phyloP scores from a whole-genome alignment of 1,284 basidiomycete species.

The Papiliotrema flavescens region DNA sequence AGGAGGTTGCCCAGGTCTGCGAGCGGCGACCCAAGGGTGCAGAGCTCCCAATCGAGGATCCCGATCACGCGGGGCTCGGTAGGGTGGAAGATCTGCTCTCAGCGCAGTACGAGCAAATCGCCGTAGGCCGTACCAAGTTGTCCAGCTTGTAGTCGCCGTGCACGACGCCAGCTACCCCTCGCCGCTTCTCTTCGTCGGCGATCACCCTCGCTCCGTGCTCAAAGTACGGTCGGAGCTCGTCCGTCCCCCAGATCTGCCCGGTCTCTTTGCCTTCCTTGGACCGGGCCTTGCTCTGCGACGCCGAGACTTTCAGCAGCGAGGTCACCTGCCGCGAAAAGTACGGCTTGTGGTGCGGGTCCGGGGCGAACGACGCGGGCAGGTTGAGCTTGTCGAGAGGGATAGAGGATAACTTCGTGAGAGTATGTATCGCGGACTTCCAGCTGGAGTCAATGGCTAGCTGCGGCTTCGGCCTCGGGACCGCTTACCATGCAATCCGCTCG shows the following conservation, averaged over 20 bases:
- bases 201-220: constrained; percentile 60
- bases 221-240: constrained; percentile 68
- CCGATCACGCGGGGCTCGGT: constrained; percentile 89
- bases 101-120: neutral
- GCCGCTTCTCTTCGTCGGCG: constrained; percentile 65
- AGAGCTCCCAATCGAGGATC: constrained; percentile 94
- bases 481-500: constrained; percentile 69
- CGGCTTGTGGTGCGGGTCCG: constrained; percentile 55
- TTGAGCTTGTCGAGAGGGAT: constrained; percentile 67
- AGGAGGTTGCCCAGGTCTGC: constrained; percentile 90
- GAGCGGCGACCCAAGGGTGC: constrained; percentile 82
- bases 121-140: constrained; percentile 58
- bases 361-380: constrained; percentile 68
- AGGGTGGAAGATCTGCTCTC: constrained; percentile 70
- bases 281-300: constrained; percentile 67
- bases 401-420: constrained; percentile 70
- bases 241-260: constrained; percentile 56
- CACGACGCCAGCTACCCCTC: constrained; percentile 61
- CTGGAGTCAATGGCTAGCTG: constrained; percentile 47
- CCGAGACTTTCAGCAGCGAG: constrained; percentile 69
- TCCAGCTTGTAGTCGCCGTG: constrained; percentile 98
- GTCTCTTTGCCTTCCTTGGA: constrained; percentile 48
- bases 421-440: constrained; percentile 70
- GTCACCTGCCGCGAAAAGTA: constrained; percentile 93
- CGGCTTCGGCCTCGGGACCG: constrained; percentile 2